Conservation (phyloP, 306 rosid genomes). For the Castanea crenata region DNA sequence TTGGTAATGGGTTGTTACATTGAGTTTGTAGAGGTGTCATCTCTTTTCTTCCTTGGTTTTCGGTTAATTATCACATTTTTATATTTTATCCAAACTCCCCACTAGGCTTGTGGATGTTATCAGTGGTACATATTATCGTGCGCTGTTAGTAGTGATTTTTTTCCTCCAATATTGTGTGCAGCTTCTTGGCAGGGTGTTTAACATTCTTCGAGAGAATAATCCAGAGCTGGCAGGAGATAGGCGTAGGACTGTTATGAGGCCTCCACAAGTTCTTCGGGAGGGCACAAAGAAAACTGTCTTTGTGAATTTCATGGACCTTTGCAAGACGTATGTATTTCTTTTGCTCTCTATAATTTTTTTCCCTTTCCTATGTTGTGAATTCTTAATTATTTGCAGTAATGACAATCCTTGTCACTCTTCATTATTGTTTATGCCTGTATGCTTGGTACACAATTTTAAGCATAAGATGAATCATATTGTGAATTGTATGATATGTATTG, state of each 20-base stretch:
- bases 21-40: too few species aligned
- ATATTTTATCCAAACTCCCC: neutral
- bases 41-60: too few species aligned
- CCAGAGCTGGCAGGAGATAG: conserved; percentile 95
- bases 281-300: conserved; percentile 98
- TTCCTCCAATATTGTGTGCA: conserved; percentile 25
- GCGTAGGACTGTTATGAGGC: conserved; percentile 94
- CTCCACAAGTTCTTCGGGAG: conserved; percentile 98
- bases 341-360: neutral
- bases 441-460: too few species aligned
- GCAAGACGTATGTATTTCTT: conserved; percentile 63
- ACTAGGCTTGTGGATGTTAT: neutral
- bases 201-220: conserved; percentile 89
- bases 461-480: too few species aligned
- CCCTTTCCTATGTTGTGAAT: neutral
- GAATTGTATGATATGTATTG: too few species aligned
- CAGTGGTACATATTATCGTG: neutral
- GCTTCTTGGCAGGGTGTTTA: conserved; percentile 94
- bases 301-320: conserved; percentile 93
- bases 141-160: neutral
- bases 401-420: too few species aligned
- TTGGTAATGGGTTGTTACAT: neutral
- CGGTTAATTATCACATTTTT: too few species aligned
- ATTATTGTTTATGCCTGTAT: too few species aligned
- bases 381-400: neutral